These are phyloP conservation scores for Saccharomycopsis sp. DNA, from an alignment of 805 yeast genomes.

Conservation along the genomic window DNA sequence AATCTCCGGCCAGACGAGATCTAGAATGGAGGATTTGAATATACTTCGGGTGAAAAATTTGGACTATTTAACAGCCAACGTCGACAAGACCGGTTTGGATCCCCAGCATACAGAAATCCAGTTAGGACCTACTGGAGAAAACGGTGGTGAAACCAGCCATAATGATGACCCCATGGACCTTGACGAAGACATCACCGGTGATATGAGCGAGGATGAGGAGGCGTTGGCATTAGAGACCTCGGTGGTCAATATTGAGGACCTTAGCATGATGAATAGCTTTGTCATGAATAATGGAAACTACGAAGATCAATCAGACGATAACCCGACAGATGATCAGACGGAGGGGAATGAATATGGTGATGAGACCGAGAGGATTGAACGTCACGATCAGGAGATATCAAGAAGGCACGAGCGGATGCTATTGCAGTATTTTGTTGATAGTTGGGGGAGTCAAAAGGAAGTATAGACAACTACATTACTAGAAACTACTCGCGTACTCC, in stretches of 20 bases:
- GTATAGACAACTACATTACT: too few relatives aligned
- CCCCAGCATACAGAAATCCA: too few relatives aligned
- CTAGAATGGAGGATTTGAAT: not conserved
- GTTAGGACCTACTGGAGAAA: too few relatives aligned
- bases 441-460: not conserved
- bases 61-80: not conserved
- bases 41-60: not conserved
- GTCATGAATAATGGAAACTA: not conserved
- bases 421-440: not conserved
- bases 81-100: too few relatives aligned
- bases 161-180: not conserved
- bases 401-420: not conserved
- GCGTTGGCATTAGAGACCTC: not conserved
- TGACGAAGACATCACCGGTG: not conserved
- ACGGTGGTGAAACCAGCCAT: not conserved
- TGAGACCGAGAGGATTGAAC: not conserved
- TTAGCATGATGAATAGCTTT: not conserved
- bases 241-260: not conserved
- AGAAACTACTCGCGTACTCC: too few relatives aligned
- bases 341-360: not conserved
- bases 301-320: not conserved
- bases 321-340: too few relatives aligned
- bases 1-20: not conserved
- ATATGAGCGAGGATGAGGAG: not conserved
- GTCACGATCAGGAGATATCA: not conserved